These are phyloP conservation scores for Chlamydomonas eustigma DNA, from an alignment of 139 green algal genomes.

Conservation along the genomic window DNA sequence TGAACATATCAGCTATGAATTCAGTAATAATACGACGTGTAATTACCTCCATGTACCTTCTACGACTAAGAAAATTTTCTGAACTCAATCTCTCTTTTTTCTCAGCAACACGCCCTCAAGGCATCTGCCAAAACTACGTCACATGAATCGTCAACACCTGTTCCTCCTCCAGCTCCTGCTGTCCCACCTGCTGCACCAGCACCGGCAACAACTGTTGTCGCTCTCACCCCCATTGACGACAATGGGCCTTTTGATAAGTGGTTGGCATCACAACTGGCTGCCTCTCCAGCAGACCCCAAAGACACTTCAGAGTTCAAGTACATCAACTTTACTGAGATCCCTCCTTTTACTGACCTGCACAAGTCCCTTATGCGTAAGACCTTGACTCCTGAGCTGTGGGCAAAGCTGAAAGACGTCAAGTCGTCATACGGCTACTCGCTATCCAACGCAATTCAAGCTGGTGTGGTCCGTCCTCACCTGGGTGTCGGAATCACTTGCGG, in stretches of 20 bases:
- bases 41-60: no score
- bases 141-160: no score
- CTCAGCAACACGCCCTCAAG: no score
- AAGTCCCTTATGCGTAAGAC: constrained; percentile 19
- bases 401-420: constrained; percentile 14
- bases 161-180: not conserved
- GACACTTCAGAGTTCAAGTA: constrained; percentile 15
- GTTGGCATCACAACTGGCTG: constrained; percentile 7
- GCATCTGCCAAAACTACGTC: no score
- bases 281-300: constrained; percentile 15
- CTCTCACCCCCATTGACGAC: not conserved
- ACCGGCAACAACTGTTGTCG: not conserved
- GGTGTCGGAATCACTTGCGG: constrained; percentile 16
- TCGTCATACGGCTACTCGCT: constrained; percentile 18
- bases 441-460: constrained; percentile 19
- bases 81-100: no score
- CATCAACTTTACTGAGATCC: constrained; percentile 16
- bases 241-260: constrained; percentile 9
- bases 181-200: not conserved
- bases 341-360: constrained; percentile 18
- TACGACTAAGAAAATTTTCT: no score
- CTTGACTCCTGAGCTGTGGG: constrained; percentile 14
- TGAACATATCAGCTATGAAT: no score
- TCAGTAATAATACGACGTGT: no score
- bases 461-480: constrained; percentile 14